Evolutionary conservation across 2,329 filamentous ascomycete genomes (phyloP), one percentile per base, ranked within the genome.

Genomic region (Fusarium redolens): DNA sequence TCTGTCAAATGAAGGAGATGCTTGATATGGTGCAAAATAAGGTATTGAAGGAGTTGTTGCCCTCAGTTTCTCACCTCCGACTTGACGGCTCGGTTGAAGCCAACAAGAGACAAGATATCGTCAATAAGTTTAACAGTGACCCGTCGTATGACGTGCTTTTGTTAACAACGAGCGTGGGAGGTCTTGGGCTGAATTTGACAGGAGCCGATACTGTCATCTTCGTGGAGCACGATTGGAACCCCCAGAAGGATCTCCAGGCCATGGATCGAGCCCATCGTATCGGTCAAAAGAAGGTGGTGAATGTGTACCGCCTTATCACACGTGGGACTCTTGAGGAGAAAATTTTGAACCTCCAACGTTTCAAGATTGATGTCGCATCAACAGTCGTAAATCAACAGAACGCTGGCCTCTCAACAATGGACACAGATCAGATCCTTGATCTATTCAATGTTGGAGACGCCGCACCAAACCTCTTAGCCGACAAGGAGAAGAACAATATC

Each of bases 1-100:
- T 99, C 87, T 99, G 96, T 78, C 96, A 99, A 81, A 98, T 99
- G 94, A 99, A 99, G 84, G 96, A 99, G 82, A 99, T 99, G 97
- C 88, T 99, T 30, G 96, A 99, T 82, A 98, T 99, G 90, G 97
- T 99, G 5, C 95, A 98, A 80, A 94, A 93, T 77, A 95, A 96
- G 65, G 96, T 99, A 2, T 85, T 99, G 43, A 94, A 94, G 81
- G 92, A 93, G 78, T 88, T 98, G 83, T 88, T 99, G n/a, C 96
- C 96, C 2, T 93, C 92, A 0, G 95, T 98, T 10, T 96, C 97
- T 41, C 98, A 92, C 80, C 89, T 98, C 65, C 93, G 97, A n/a
- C 90, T 99, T 38, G 97, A 99, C 77, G 96, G 96, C 37, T 91
- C 91, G 11, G 95, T 99, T 17, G 96, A 98, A 82, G 94, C 96